A percentile compares a stretch with the other conserved stretches of the same genome.
Evolutionary conservation across 805 yeast genomes (phyloP).

Genomic region (Metschnikowia peoriensis): DNA sequence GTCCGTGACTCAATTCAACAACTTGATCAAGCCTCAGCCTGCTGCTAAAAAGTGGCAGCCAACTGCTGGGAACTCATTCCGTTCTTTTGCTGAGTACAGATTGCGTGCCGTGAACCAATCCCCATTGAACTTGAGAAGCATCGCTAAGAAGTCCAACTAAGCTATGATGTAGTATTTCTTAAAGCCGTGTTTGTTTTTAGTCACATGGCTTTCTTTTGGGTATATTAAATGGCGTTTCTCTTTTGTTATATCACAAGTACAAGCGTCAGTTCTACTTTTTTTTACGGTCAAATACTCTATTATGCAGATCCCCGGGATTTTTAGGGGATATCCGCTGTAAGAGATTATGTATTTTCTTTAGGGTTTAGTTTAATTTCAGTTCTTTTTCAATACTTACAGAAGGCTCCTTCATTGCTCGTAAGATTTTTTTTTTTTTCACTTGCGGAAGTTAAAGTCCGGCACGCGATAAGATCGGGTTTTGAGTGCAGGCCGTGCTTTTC

Average conservation of each 20-base stretch:
- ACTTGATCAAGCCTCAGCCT: conserved; percentile 22
- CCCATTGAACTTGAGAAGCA: conserved; percentile 33
- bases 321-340: not conserved
- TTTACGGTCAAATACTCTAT: not conserved
- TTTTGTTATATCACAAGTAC: not conserved
- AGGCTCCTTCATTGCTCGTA: not conserved
- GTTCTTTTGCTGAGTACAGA: conserved; percentile 45
- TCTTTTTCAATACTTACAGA: not conserved
- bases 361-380: conserved; percentile 3
- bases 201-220: not conserved
- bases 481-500: not conserved
- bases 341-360: not conserved
- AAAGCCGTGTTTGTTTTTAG: not conserved
- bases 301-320: not conserved
- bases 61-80: conserved; percentile 37
- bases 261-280: not conserved
- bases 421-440: not conserved
- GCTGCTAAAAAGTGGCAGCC: conserved; percentile 35
- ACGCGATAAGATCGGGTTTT: not conserved
- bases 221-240: not conserved
- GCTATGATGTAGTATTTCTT: not conserved
- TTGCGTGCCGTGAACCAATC: conserved; percentile 40
- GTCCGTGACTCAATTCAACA: conserved; percentile 25
- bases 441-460: conserved; percentile 4
- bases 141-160: conserved; percentile 10